Evolutionary conservation across 129 eudicot genomes (phyloP).

Genomic region (Glebionis coronaria): DNA sequence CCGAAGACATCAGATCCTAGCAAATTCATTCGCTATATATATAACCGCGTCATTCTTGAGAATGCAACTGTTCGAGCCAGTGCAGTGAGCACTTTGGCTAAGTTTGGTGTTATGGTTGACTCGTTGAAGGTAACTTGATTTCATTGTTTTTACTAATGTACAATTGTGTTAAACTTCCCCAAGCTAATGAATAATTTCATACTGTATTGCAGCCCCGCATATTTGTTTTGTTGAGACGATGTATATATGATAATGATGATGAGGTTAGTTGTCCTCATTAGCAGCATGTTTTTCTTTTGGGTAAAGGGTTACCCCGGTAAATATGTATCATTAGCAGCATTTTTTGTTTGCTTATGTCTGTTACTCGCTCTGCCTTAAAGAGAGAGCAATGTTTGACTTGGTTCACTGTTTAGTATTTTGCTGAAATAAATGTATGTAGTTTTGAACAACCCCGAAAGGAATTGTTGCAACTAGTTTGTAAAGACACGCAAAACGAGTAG

Average conservation of each 20-base stretch:
- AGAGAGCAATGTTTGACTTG: background rate
- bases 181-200: constrained; percentile 13
- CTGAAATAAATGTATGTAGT: no score
- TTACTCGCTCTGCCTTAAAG: background rate
- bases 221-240: constrained; percentile 77
- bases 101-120: constrained; percentile 90
- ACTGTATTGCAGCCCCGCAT: constrained; percentile 83
- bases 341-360: background rate
- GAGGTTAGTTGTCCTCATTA: constrained; percentile 60
- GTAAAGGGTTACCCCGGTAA: no score
- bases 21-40: constrained; percentile 87
- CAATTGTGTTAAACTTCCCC: background rate
- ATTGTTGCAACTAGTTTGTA: no score
- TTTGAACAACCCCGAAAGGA: background rate
- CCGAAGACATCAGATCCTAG: constrained; percentile 97
- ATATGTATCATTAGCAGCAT: no score
- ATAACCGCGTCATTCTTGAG: constrained; percentile 94
- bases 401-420: background rate
- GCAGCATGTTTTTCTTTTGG: background rate
- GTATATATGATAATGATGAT: constrained; percentile 88
- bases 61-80: constrained; percentile 95
- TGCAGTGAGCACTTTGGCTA: constrained; percentile 95
- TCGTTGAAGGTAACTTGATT: constrained; percentile 63
- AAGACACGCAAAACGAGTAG: no score
- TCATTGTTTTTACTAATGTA: background rate